These are phyloP conservation scores for Metschnikowia orientalis DNA, from an alignment of 805 yeast genomes.

Conservation along the genomic window DNA sequence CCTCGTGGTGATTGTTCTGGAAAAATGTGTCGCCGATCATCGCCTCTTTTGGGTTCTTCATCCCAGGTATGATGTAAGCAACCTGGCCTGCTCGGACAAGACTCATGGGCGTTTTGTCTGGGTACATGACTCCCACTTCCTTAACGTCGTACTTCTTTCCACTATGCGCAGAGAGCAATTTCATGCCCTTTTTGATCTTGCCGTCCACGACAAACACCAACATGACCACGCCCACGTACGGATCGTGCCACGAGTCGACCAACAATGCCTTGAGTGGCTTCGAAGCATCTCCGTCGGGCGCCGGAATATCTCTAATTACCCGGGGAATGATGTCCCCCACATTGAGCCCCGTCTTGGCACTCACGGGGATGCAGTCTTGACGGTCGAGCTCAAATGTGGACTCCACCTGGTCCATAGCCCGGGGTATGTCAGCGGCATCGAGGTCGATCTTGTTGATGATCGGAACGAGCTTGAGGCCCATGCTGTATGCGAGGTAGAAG, in stretches of 20 bases:
- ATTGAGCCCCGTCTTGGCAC: conserved; percentile 87
- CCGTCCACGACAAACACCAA: conserved; percentile 87
- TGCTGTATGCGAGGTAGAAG: conserved; percentile 81
- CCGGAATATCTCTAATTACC: conserved; percentile 74
- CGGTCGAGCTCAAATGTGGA: conserved; percentile 73
- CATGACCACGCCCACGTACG: conserved; percentile 86
- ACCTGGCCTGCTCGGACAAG: conserved; percentile 83
- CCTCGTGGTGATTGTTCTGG: conserved; percentile 49
- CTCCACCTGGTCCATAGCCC: conserved; percentile 81
- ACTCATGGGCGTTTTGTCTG: conserved; percentile 69
- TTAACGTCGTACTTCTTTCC: conserved; percentile 75
- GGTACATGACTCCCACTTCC: conserved; percentile 95
- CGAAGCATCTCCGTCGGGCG: conserved; percentile 56
- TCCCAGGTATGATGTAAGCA: conserved; percentile 91
- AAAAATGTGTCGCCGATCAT: conserved; percentile 87
- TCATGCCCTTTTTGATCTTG: conserved; percentile 63
- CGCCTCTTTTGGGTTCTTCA: conserved; percentile 83
- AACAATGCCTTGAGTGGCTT: conserved; percentile 67
- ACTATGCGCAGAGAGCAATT: conserved; percentile 73
- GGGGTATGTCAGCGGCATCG: conserved; percentile 77
- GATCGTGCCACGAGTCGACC: conserved; percentile 98
- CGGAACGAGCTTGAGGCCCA: conserved; percentile 78
- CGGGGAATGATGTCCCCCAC: conserved; percentile 78
- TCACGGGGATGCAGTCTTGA: conserved; percentile 73
- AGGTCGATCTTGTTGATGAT: conserved; percentile 89